Base-by-base conservation (phyloP, 2,329 filamentous ascomycete genomes). In the Epichloe elymi region DNA sequence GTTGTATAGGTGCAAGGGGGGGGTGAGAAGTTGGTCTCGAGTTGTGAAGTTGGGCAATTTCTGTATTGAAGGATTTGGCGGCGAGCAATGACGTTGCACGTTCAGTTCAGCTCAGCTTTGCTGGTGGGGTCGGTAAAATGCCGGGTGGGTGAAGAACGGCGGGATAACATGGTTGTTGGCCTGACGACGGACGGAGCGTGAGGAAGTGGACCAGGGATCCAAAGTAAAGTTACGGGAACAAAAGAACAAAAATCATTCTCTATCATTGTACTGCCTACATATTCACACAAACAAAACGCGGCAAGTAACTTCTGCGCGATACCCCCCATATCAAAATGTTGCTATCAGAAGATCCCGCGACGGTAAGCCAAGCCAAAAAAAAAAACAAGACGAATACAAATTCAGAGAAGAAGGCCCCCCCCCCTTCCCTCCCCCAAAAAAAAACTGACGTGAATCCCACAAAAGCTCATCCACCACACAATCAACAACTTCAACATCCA, bases 401-500 rank as follows among this genome's bases (percentile, higher is more conserved):
- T 47, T 4, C 17, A 10, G 17, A 23, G 50, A 52, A 37, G 51
- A 44, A 46, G 15, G 12, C 17, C 19, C 3, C 19, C 19, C 19
- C 2, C 2, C 3, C 19, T 12, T 2, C 3, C 19, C 19, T 2
- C 2, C 2, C 3, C 19, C 2, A 17, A 41, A 49, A 36, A 41
- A 19, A 15, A n/a, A 8, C 23, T 33, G 20, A 39, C 38, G 12
- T 38, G 48, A 14, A 19, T n/a, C 7, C 15, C 14, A 6, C 46
- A 35, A 35, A 35, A 51, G 48, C 51, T 51, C 45, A 67, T 98
- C 71, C 79, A 84, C 64, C 86, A 94, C 71, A 95, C 90, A 41
- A 85, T 94, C 62, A 78, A 83, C 61, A 95, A 96, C 75, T 98
- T 98, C 81, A 93, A 95, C 73, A 95, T 91, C 62, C 75, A 80